Base-by-base conservation (phyloP, 163 green algal genomes). In the Prototheca cutis region DNA sequence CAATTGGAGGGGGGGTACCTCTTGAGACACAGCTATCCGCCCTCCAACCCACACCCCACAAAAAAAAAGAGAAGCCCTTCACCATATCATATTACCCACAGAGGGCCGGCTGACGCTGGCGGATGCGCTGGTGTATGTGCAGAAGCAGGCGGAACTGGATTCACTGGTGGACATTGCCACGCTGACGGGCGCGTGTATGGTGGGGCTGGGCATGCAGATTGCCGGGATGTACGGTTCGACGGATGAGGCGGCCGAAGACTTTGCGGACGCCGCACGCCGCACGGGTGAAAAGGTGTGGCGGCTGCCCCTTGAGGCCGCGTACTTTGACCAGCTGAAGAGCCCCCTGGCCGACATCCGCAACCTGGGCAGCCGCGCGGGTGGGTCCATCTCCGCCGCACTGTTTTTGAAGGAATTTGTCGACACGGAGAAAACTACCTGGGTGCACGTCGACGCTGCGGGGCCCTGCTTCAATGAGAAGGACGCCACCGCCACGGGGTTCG, bases 381-480 rank as follows among this genome's bases (percentile, higher is more conserved):
- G 90, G 39, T 68, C 79, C 53, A 99, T 98, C 74, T 95, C 85
- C 5, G 93, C 91, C 1, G 85, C 84, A 3, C 75, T 98, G 21
- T 98, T 97, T 72, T 73, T 98, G 28, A 83, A 94, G 62, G 70
- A 95, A 74, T 95, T 89, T 75, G 71, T 98, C 2, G 75, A 90
- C 58, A 76, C 59, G 0, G 81, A 94, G 58, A 49, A 75, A 64
- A 79, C 92, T 29, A 67, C 90, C 61, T 98, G 91, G 91, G 84
- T 86, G 6, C 93, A 99, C 73, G 28, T 97, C 2, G 93, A 99
- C 74, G 94, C 98, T 25, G 91, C 88, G 63, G 87, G 76, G 15
- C 86, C 90, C 15, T 86, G 87, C 3, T 98, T 88, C 88, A 78
- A 87, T 40, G 78, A 92, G 28, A 95, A 96, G 78, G 61, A 70